A percentile compares a stretch with the other conserved stretches of the same genome.
These are phyloP conservation scores for Prunus persica DNA, from an alignment of 306 rosid species.

Conservation along the genomic window DNA sequence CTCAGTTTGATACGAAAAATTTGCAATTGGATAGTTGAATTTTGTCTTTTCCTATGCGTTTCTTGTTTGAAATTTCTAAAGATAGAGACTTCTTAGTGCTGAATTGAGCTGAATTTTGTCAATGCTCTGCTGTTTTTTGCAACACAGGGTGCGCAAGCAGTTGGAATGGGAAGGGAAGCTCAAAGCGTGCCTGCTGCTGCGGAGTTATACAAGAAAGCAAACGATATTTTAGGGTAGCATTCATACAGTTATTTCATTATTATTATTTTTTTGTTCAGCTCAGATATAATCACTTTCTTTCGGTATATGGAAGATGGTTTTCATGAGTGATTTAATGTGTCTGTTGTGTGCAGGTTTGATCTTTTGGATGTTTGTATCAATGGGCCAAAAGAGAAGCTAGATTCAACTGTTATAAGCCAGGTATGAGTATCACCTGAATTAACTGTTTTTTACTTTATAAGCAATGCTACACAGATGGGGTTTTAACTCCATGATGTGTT, in stretches of 20 bases:
- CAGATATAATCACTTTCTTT: background rate
- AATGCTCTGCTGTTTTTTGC: background rate
- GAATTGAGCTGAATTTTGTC: constrained; percentile 8
- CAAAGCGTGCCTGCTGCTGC: constrained; percentile 77
- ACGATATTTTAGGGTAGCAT: constrained; percentile 73
- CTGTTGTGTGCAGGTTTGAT: constrained; percentile 66
- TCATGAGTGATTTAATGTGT: background rate
- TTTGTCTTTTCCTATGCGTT: background rate
- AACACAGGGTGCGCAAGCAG: constrained; percentile 88
- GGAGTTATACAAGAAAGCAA: constrained; percentile 68
- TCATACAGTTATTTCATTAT: background rate
- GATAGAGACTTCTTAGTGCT: background rate
- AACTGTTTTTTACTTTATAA: background rate
- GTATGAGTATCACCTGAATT: constrained; percentile 37
- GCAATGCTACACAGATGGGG: background rate
- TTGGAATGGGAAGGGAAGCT: constrained; percentile 98
- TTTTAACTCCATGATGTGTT: background rate
- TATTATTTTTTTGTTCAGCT: background rate
- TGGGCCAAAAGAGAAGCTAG: constrained; percentile 91
- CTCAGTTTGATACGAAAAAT: background rate
- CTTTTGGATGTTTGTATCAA: constrained; percentile 85
- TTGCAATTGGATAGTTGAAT: background rate
- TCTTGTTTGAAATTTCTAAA: background rate
- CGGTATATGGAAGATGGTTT: background rate
- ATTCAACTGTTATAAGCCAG: constrained; percentile 92